Conservation (phyloP, 2,329 filamentous ascomycete species). For the Scleromitrula shiraiana region DNA sequence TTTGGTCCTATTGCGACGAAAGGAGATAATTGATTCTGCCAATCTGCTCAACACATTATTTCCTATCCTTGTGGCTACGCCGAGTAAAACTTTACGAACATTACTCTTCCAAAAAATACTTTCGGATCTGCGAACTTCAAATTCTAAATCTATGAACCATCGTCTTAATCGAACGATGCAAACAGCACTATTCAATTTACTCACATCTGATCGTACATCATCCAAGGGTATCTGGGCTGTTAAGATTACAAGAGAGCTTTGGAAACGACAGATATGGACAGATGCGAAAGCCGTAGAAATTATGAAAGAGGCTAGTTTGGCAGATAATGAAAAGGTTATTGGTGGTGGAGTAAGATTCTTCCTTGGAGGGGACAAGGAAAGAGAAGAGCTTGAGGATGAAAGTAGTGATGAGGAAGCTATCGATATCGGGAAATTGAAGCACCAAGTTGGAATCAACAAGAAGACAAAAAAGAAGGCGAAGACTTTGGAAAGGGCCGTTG, state of each 20-base stretch:
- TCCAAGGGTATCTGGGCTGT: constrained; percentile 91
- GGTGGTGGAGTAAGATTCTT: constrained; percentile 88
- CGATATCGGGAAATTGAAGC: constrained; percentile 74
- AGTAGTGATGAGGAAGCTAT: constrained; percentile 76
- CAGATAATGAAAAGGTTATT: constrained; percentile 89
- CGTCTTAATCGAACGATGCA: constrained; percentile 89
- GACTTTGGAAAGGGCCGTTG: constrained; percentile 69
- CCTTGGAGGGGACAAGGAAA: constrained; percentile 89
- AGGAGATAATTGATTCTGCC: constrained; percentile 83
- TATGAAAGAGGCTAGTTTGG: constrained; percentile 88
- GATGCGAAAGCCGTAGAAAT: constrained; percentile 93
- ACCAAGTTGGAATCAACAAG: constrained; percentile 89
- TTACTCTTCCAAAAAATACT: constrained; percentile 87
- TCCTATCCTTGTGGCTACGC: constrained; percentile 84
- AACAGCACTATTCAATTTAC: constrained; percentile 83
- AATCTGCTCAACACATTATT: constrained; percentile 85
- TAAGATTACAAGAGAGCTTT: constrained; percentile 89
- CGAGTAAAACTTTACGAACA: constrained; percentile 78
- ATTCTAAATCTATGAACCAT: constrained; percentile 83
- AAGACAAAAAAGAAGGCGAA: constrained; percentile 85
- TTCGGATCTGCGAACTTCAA: constrained; percentile 80
- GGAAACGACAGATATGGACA: constrained; percentile 94
- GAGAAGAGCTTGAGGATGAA: constrained; percentile 86
- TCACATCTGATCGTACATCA: constrained; percentile 77
- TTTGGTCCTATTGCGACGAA: constrained; percentile 77